These are phyloP conservation scores for Lipomyces chichibuensis DNA, from an alignment of 805 yeast species.

Conservation along the genomic window DNA sequence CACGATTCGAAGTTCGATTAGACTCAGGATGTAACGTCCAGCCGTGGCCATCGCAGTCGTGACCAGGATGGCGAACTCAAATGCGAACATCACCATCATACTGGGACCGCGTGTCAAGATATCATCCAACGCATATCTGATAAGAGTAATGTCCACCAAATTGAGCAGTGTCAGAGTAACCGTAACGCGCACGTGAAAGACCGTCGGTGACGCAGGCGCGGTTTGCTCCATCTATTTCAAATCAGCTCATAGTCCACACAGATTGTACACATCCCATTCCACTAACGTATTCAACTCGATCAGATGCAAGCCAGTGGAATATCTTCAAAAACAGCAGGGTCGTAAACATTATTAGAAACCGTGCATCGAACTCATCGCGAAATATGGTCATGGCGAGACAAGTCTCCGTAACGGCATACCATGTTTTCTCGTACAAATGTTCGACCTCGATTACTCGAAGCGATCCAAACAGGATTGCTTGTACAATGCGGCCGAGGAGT, in stretches of 20 bases:
- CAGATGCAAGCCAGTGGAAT: constrained; percentile 73
- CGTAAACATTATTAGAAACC: constrained; percentile 50
- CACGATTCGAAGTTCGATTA: constrained; percentile 60
- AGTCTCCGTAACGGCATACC: constrained; percentile 62
- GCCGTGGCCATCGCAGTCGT: constrained; percentile 55
- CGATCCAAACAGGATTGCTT: constrained; percentile 67
- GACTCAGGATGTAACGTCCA: constrained; percentile 54
- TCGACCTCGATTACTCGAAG: constrained; percentile 75
- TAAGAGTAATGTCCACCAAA: constrained; percentile 55
- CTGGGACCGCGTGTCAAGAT: constrained; percentile 39
- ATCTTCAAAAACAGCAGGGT: constrained; percentile 60
- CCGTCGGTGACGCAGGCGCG: constrained; percentile 43
- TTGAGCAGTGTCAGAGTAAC: constrained; percentile 53
- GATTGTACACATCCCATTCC: background rate
- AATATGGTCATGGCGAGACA: constrained; percentile 61
- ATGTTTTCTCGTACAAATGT: constrained; percentile 67
- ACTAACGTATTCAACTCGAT: constrained; percentile 50
- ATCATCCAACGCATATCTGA: constrained; percentile 53
- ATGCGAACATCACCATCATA: constrained; percentile 66
- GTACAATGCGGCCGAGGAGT: constrained; percentile 54
- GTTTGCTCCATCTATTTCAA: constrained; percentile 44
- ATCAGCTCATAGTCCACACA: background rate
- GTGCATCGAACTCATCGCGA: constrained; percentile 52
- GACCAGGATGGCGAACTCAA: constrained; percentile 70
- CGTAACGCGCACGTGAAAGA: constrained; percentile 49